Base-by-base conservation (phyloP, 495 filamentous ascomycete genomes). In the Aspergillus campestris region DNA sequence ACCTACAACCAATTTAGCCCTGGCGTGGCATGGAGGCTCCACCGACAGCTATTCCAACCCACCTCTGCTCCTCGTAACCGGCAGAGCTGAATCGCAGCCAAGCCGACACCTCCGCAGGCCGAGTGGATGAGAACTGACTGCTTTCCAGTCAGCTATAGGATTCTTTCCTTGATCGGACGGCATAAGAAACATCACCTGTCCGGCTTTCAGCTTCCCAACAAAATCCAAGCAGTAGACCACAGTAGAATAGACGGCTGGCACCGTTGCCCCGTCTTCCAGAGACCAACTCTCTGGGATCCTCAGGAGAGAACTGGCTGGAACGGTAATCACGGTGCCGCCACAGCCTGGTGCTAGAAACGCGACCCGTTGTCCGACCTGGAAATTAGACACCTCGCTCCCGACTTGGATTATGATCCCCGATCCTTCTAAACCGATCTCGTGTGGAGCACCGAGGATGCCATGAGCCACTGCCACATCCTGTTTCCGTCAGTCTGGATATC, bases 201-300 rank as follows among this genome's bases (percentile, higher is more conserved):
- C 55, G 46, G 47, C 47, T 10, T 50, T 28, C 0, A 56, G 36
- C 2, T 35, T 42, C 1, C 39, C 51, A 0, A 31, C 50, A 31
- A 71, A 27, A 7, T 67, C 42, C 0, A 81, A 29, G 0, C 51
- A 48, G 47, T 70, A 65, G 0, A 72, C 46, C 0, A 64, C 51
- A 0, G 71, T 75, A 7, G 51, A 28, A 48, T 60, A 74, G 0
- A 69, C 67, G 4, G 46, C 33, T 7, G 66, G 63, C 31, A 78
- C 55, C 0, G 67, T 66, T 0, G 73, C 67, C 0, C 65, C 59
- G 7, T 59, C 57, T 7, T 55, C 56, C 29, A 60, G 59, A 18
- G 45, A 40, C 9, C 61, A 28, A 8, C 33, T 38, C 11, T 54
- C 53, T 0, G 61, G 55, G 4, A 65, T 58, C 36, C 51, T 50